phyloP scores from a whole-genome alignment of 768 basidiomycete genomes.

The Leccinellum rugosiceps region DNA sequence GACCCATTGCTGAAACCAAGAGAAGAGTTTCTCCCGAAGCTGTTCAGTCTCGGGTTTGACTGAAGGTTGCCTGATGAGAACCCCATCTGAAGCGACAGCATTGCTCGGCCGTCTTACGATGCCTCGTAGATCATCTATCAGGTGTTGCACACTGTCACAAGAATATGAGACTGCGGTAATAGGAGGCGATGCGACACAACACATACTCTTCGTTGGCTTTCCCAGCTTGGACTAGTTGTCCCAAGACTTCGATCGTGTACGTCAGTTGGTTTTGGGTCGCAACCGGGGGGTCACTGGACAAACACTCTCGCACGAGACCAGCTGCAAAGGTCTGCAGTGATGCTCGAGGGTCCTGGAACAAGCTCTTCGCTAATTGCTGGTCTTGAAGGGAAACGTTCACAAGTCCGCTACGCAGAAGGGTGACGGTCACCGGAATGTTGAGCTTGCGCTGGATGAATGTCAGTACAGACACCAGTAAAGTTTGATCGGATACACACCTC shows the following conservation, averaged over 20 bases:
- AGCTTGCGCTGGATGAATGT: slow-evolving; percentile 73
- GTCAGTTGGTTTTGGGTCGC: slow-evolving; percentile 78
- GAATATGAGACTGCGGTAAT: background rate
- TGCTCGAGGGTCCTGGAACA: slow-evolving; percentile 75
- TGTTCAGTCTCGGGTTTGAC: slow-evolving; percentile 72
- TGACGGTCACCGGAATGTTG: slow-evolving; percentile 91
- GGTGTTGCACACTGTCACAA: slow-evolving; percentile 51
- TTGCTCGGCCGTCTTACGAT: slow-evolving; percentile 49
- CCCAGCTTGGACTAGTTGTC: slow-evolving; percentile 65
- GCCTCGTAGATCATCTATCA: slow-evolving; percentile 82
- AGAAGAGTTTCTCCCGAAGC: slow-evolving; percentile 68
- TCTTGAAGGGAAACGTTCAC: slow-evolving; percentile 78
- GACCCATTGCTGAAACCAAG: slow-evolving; percentile 96
- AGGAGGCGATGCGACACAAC: background rate
- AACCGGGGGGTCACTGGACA: slow-evolving; percentile 76
- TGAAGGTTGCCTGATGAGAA: slow-evolving; percentile 42
- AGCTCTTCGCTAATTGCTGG: slow-evolving; percentile 82
- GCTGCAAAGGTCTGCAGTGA: slow-evolving; percentile 79
- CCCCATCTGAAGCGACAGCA: slow-evolving; percentile 35
- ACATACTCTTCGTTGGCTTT: slow-evolving; percentile 86
- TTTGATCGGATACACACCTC: slow-evolving; percentile 53
- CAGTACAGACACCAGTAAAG: background rate
- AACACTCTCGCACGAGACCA: slow-evolving; percentile 80
- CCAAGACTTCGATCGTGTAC: slow-evolving; percentile 77
- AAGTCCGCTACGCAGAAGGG: slow-evolving; percentile 80